Evolutionary conservation across 2,329 filamentous ascomycete species (phyloP), one percentile per base, ranked within the genome.

Genomic region (Aquanectria penicillioides): DNA sequence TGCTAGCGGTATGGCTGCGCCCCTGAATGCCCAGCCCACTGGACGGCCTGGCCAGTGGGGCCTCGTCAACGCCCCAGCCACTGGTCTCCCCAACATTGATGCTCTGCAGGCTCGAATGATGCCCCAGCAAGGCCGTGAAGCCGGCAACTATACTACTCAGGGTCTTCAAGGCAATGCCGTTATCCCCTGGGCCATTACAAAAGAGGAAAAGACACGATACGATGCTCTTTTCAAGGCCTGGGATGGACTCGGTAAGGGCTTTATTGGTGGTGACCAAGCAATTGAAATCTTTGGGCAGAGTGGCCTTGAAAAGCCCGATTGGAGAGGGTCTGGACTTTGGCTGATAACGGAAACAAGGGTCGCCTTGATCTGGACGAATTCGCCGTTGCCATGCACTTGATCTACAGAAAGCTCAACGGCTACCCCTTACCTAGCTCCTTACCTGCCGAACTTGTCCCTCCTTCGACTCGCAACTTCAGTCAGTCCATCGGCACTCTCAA

Each of bases 251-350:
- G 87, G 89, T 63, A 97, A 96, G 76, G 95, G 95, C 0, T 97
- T 89, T 70, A 96, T 99, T 72, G 91, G 89, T 41, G 95, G 95
- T 49, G 91, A 92, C 67, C 93, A 95, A 68, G 94, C 95, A 12
- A 95, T 98, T 72, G 95, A 99, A 77, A 97, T 99, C 59, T 94
- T 99, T 75, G 92, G 94, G 8, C 95, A 99, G 75, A 97, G 94
- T 80, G 95, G 95, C 36, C 81, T 99, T 25, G 92, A 95, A 43
- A 96, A 96, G 76, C 82, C 89, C 22, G 95, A 98, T 68, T 99
- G 31, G 95, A 98, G 76, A 86, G 90, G 26, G 89, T 98, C 47
- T 99, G 95, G 95, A 98, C 95, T 9, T 81, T 99, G 57, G 90
- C 94, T 3, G 95, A 99, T 73, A 90, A 94, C 26, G 90, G 94